Percentiles rank a stretch among this genome's conserved stretches.
phyloP scores from a whole-genome alignment of 495 filamentous ascomycete genomes.

The Xylaria flabelliformis region DNA sequence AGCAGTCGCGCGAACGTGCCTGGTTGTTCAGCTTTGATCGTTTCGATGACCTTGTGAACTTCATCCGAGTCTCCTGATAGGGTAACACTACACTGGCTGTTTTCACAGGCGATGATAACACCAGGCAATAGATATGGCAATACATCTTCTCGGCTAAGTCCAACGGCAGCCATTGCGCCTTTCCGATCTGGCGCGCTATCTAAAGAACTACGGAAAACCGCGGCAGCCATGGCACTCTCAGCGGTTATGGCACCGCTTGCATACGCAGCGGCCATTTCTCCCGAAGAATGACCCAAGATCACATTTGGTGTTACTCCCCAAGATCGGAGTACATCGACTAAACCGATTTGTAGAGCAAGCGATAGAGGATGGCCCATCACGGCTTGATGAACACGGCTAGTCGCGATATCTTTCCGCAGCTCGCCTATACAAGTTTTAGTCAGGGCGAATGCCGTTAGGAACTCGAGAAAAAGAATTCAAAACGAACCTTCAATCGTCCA shows the following conservation, averaged over 20 bases:
- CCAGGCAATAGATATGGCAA: slow-evolving; percentile 31
- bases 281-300: slow-evolving; percentile 50
- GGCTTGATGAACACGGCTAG: slow-evolving; percentile 39
- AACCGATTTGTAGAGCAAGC: slow-evolving; percentile 52
- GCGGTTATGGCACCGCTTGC: slow-evolving; percentile 40
- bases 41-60: slow-evolving; percentile 29
- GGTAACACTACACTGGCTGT: slow-evolving; percentile 48
- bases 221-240: slow-evolving; percentile 37
- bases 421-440: slow-evolving; percentile 12
- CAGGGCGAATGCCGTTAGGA: no score
- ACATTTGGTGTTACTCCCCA: slow-evolving; percentile 52
- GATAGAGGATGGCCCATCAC: slow-evolving; percentile 50
- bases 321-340: slow-evolving; percentile 56
- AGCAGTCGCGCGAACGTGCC: slow-evolving; percentile 19
- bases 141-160: slow-evolving; percentile 37
- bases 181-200: slow-evolving; percentile 25
- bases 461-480: no score
- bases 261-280: slow-evolving; percentile 53
- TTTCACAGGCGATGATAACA: slow-evolving; percentile 49
- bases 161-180: slow-evolving; percentile 51
- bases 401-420: slow-evolving; percentile 24
- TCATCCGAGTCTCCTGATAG: slow-evolving; percentile 42
- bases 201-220: slow-evolving; percentile 43
- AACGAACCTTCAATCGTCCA: slow-evolving; percentile 8
- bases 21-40: slow-evolving; percentile 32